Conservation (phyloP, 805 yeast genomes). For the Brettanomyces nanus region DNA sequence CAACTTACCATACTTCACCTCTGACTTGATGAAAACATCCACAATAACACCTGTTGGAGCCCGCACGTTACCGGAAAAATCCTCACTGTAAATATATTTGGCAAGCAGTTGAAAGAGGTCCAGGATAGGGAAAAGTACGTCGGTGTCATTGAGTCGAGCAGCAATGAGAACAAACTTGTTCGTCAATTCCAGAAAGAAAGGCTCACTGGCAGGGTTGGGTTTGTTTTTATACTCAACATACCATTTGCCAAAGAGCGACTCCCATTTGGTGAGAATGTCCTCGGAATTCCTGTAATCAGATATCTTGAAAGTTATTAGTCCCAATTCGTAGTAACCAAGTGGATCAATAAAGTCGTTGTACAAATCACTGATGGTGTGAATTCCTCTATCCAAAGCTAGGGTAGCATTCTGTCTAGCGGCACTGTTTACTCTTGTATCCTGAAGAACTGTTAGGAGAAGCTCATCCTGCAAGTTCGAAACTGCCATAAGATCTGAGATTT, state of each 20-base stretch:
- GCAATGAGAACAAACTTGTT: slow-evolving; percentile 42
- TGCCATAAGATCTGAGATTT: slow-evolving; percentile 72
- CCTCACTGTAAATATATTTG: slow-evolving; percentile 36
- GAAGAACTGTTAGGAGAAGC: slow-evolving; percentile 37
- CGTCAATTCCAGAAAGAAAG: slow-evolving; percentile 31
- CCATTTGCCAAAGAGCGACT: slow-evolving; percentile 52
- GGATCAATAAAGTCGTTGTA: slow-evolving; percentile 86
- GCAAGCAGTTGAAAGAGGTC: slow-evolving; percentile 60
- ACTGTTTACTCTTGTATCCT: slow-evolving; percentile 41
- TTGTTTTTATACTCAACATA: slow-evolving; percentile 23
- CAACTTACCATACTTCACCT: slow-evolving; percentile 54
- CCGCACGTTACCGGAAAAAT: slow-evolving; percentile 9
- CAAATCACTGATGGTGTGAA: slow-evolving; percentile 66
- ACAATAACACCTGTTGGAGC: slow-evolving; percentile 43
- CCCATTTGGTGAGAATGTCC: slow-evolving; percentile 79
- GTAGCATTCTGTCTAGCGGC: slow-evolving; percentile 44
- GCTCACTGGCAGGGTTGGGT: slow-evolving; percentile 21
- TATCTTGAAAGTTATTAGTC: slow-evolving; percentile 67
- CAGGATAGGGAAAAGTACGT: slow-evolving; percentile 72
- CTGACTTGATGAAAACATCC: slow-evolving; percentile 55
- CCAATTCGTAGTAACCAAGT: slow-evolving; percentile 75
- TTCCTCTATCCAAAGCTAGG: slow-evolving; percentile 49
- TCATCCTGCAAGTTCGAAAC: slow-evolving; percentile 84
- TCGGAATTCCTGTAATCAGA: slow-evolving; percentile 82
- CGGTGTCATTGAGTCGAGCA: slow-evolving; percentile 54